A percentile compares a stretch with the other conserved stretches of the same genome.
These are phyloP conservation scores for Phoma sp. DNA, from an alignment of 2,329 filamentous ascomycete species.

Conservation along the genomic window DNA sequence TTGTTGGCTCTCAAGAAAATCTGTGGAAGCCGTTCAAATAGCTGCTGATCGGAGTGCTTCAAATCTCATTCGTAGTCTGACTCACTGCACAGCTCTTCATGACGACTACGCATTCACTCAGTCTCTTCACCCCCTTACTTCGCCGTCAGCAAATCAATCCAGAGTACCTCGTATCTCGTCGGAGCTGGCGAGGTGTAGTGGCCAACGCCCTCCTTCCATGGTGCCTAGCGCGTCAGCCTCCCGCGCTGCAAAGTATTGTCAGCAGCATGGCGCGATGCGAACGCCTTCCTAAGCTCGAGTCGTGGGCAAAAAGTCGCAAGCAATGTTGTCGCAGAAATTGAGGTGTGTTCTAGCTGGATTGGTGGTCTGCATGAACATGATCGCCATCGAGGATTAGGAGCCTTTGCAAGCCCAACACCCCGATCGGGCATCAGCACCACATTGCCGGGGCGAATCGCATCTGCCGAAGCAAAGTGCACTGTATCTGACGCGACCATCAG, in stretches of 20 bases:
- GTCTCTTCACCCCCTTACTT: no score
- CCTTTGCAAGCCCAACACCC: neutral
- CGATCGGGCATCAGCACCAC: conserved; percentile 1
- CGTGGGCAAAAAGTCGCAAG: neutral
- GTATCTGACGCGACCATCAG: neutral
- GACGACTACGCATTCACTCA: no score
- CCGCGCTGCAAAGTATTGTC: neutral
- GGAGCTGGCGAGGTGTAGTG: no score
- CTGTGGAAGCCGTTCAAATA: no score
- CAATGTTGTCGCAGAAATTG: no score
- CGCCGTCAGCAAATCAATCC: no score
- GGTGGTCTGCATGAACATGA: neutral
- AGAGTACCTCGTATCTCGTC: no score
- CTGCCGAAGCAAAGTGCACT: neutral
- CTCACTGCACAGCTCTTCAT: no score
- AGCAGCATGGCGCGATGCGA: neutral
- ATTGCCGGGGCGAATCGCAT: neutral
- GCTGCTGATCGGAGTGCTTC: no score
- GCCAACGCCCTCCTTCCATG: neutral
- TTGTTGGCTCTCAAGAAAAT: no score
- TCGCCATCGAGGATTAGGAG: neutral
- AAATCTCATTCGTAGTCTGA: no score
- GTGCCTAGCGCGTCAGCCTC: neutral
- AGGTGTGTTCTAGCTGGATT: no score
- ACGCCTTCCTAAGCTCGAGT: neutral